Conservation (phyloP, 23 red algal species). For the Porphyridium purpureum region DNA sequence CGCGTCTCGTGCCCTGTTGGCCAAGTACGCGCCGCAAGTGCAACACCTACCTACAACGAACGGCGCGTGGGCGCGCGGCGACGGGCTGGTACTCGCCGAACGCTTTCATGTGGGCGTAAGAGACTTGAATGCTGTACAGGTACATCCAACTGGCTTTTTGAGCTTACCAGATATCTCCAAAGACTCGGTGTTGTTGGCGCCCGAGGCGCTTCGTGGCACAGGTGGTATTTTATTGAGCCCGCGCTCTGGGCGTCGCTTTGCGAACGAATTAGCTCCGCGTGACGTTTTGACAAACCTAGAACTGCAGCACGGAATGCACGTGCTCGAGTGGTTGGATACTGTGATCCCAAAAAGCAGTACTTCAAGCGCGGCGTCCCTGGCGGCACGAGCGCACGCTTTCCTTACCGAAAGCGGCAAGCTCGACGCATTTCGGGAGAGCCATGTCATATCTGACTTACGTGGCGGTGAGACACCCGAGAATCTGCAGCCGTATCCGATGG, state of each 20-base stretch:
- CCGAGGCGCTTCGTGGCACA: neutral
- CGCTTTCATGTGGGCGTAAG: neutral
- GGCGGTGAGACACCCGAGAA: too few relatives aligned
- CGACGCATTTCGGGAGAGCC: neutral
- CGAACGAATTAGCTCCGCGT: neutral
- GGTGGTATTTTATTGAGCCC: neutral
- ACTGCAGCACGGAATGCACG: neutral
- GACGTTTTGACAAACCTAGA: neutral
- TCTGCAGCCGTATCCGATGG: too few relatives aligned
- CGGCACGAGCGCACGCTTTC: neutral
- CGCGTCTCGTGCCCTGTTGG: neutral
- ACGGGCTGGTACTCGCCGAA: neutral
- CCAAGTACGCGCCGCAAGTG: neutral
- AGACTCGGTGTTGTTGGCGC: conserved; percentile 1
- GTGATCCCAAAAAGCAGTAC: too few relatives aligned
- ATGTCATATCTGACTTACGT: too few relatives aligned
- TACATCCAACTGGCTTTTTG: neutral
- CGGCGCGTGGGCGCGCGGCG: neutral
- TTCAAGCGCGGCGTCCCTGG: neutral
- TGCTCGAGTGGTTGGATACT: too few relatives aligned
- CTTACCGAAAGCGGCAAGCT: neutral
- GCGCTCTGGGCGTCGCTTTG: neutral
- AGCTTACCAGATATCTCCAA: too few relatives aligned
- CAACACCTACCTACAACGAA: neutral
- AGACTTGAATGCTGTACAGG: neutral